Evolutionary conservation across 1,139 yeast species (phyloP), one percentile per base, ranked within the genome.

Genomic region (Komagataea norvegica): DNA sequence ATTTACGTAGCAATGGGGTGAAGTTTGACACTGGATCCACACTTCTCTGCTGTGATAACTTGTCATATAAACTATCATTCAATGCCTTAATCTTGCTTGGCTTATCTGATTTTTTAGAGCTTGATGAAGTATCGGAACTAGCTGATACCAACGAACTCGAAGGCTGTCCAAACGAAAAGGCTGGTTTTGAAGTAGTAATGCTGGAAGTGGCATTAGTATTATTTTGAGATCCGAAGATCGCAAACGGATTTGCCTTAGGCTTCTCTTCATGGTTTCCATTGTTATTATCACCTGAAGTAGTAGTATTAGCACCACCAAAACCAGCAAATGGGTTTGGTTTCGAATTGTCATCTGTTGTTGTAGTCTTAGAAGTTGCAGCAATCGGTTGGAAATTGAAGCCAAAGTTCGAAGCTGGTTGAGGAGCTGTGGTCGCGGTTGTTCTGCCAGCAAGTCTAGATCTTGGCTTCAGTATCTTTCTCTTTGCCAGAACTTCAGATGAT

Each of bases 391-490:
- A 42, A n/a, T 25, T 39, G 32, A 44, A 42, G 1, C 43, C 43
- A 20, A 37, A 40, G 2, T 35, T 27, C 4, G 49, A 13, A 8
- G 44, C 9, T 4, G 47, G 24, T 6, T 32, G 20, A 8, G 40
- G 27, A n/a, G 43, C 14, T 15, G 9, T 9, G 9, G 37, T 17
- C 16, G 19, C 25, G 4, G 38, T 26, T 7, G 37, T 18, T 14
- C 37, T 44, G 10, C 39, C 44, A 29, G 37, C 38, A 11, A 47
- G 37, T 55, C 69, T 51, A 26, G 62, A 48, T 45, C 72, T 71
- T 11, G 89, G 88, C 56, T 72, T 70, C 19, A 83, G 66, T 37
- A 82, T 68, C 64, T 79, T 83, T 55, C 96, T 69, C 40, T 63
- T 71, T 9, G 91, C 74, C 71, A 87, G 61, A 6, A 77, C 78